These are phyloP conservation scores for Scutellaria minor DNA, from an alignment of 257 asterid species.

Conservation along the genomic window DNA sequence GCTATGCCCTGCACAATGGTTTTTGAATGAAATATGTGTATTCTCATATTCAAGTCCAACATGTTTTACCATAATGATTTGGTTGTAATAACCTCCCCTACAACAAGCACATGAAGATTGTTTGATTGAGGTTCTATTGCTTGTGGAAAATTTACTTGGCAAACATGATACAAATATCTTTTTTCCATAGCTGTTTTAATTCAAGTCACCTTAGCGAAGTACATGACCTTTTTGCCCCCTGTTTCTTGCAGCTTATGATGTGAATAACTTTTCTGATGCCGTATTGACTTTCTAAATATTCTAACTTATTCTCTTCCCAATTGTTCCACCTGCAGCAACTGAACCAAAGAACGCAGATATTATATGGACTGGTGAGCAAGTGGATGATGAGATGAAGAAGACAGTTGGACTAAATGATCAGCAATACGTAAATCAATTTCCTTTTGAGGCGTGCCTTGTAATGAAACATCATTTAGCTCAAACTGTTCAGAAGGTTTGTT, in stretches of 20 bases:
- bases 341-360: constrained; percentile 94
- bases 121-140: constrained; percentile 24
- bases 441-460: constrained; percentile 93
- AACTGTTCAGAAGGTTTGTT: constrained; percentile 77
- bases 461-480: constrained; percentile 98
- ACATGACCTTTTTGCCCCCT: neutral
- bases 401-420: constrained; percentile 75
- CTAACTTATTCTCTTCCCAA: constrained; percentile 13
- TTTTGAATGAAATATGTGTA: constrained; percentile 13
- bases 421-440: constrained; percentile 88
- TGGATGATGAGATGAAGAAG: constrained; percentile 87
- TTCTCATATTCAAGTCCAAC: constrained; percentile 1
- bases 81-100: constrained; percentile 1
- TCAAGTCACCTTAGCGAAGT: constrained; percentile 10
- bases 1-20: constrained; percentile 2
- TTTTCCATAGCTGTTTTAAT: constrained; percentile 7
- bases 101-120: neutral
- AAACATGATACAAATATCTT: neutral
- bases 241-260: constrained; percentile 23
- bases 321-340: constrained; percentile 59
- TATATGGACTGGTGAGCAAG: constrained; percentile 84
- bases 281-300: constrained; percentile 17
- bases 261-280: constrained; percentile 30
- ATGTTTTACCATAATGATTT: neutral
- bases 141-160: constrained; percentile 18